These are phyloP conservation scores for Puccinia horiana DNA, from an alignment of 1,284 basidiomycete species.

Conservation along the genomic window DNA sequence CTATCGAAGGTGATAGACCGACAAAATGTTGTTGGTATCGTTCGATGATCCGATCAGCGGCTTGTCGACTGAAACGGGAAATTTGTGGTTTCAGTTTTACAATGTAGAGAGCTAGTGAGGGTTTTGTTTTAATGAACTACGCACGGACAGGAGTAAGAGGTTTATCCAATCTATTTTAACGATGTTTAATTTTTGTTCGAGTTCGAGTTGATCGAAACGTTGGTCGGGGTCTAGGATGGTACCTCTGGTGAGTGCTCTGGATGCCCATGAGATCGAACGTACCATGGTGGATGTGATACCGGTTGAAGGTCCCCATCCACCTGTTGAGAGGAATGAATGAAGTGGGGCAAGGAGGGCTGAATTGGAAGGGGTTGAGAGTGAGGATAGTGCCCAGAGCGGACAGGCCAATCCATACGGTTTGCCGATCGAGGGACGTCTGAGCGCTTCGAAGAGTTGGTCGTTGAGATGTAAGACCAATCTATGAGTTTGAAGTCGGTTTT, in stretches of 20 bases:
- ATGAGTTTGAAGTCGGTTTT: neutral
- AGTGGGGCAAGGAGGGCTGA: constrained; percentile 4
- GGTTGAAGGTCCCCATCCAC: constrained; percentile 17
- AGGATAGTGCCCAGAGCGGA: constrained; percentile 33
- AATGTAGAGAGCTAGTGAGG: neutral
- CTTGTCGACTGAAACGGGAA: constrained; percentile 10
- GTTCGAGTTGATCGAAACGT: constrained; percentile 41
- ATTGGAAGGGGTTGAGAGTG: neutral
- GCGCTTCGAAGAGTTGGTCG: constrained; percentile 23
- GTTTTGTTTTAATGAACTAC: constrained; percentile 14
- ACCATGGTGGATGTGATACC: constrained; percentile 8
- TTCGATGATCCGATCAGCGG: constrained; percentile 32
- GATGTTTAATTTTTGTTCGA: constrained; percentile 26
- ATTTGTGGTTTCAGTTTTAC: neutral
- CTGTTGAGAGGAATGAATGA: constrained; percentile 14
- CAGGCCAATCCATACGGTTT: constrained; percentile 35
- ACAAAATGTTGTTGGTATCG: constrained; percentile 33
- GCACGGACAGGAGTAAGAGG: constrained; percentile 41
- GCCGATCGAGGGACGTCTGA: constrained; percentile 13
- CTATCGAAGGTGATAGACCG: constrained; percentile 42
- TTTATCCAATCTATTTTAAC: constrained; percentile 49
- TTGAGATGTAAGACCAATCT: constrained; percentile 41
- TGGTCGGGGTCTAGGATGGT: constrained; percentile 41
- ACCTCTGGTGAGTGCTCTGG: constrained; percentile 1
- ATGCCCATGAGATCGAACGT: constrained; percentile 34